Conservation (phyloP, 208 protist species). For the Leishmania braziliensis region DNA sequence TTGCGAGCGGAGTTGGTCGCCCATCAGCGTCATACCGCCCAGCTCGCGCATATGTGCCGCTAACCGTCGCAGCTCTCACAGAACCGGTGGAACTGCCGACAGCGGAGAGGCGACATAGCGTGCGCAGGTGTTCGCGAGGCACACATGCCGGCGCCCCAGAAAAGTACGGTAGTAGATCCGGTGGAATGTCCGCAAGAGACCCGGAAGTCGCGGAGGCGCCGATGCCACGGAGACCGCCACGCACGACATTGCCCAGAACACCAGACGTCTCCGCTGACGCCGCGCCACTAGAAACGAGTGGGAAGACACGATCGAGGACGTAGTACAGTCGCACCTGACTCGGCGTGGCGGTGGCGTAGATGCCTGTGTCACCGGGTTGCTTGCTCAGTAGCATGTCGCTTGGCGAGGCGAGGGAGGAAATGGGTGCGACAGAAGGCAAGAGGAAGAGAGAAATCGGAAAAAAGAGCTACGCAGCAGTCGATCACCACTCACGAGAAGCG, state of each 20-base stretch:
- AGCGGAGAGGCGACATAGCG: conserved; percentile 23
- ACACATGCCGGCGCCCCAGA: conserved; percentile 22
- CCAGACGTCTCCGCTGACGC: not conserved
- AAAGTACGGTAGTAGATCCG: conserved; percentile 7
- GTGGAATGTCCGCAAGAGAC: not conserved
- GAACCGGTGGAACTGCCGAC: not conserved
- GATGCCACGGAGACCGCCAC: not conserved
- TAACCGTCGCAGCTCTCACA: not conserved
- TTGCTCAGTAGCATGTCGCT: conserved; percentile 64
- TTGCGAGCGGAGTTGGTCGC: not conserved
- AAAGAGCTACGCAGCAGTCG: not conserved
- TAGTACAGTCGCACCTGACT: conserved; percentile 48
- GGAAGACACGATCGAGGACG: conserved; percentile 31
- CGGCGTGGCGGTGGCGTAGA: conserved; percentile 64
- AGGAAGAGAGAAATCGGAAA: not conserved
- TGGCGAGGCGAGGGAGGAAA: not conserved
- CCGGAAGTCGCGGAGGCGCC: not conserved
- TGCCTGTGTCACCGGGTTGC: conserved; percentile 64
- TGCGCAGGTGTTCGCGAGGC: conserved; percentile 29
- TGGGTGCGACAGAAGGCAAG: not conserved
- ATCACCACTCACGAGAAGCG: not conserved
- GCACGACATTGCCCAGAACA: not conserved
- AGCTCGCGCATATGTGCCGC: not conserved
- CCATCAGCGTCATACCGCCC: not conserved
- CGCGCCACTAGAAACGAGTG: not conserved